A percentile compares a stretch with the other conserved stretches of the same genome.
Conservation (phyloP, 2,329 filamentous ascomycete species). For the Aspergillus udagawae region DNA sequence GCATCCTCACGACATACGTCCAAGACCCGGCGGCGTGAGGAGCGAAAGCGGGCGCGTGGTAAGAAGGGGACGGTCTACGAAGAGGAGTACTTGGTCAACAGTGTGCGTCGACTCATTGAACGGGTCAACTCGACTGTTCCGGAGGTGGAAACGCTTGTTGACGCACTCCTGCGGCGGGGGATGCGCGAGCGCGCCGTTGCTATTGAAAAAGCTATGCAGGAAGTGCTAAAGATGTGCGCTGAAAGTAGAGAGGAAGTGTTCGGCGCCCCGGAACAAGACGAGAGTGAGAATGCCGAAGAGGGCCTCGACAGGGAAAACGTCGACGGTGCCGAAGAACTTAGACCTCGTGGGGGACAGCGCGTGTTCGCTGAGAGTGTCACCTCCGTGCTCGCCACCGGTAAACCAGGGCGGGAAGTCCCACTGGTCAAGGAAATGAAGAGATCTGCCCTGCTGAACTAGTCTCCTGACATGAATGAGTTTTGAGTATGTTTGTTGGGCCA, state of each 20-base stretch:
- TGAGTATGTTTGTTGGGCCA: background rate
- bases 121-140: slow-evolving; percentile 68
- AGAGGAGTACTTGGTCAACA: slow-evolving; percentile 93
- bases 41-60: slow-evolving; percentile 88
- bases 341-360: slow-evolving; percentile 25
- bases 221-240: slow-evolving; percentile 68
- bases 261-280: slow-evolving; percentile 28
- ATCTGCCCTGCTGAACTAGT: slow-evolving; percentile 34
- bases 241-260: slow-evolving; percentile 70
- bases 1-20: slow-evolving; percentile 66
- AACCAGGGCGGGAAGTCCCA: slow-evolving; percentile 44
- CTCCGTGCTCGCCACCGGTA: slow-evolving; percentile 32
- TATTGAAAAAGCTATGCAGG: slow-evolving; percentile 67
- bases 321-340: slow-evolving; percentile 16
- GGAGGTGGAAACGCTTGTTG: slow-evolving; percentile 71
- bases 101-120: slow-evolving; percentile 76
- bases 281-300: slow-evolving; percentile 19
- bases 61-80: slow-evolving; percentile 98
- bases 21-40: slow-evolving; percentile 84
- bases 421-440: slow-evolving; percentile 47
- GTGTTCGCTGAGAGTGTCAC: slow-evolving; percentile 41
- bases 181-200: slow-evolving; percentile 86
- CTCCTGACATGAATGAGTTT: background rate
- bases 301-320: background rate
- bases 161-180: slow-evolving; percentile 69